A percentile compares a stretch with the other conserved stretches of the same genome.
These are phyloP conservation scores for Orbilia oligospora DNA, from an alignment of 2,329 filamentous ascomycete genomes.

Conservation along the genomic window DNA sequence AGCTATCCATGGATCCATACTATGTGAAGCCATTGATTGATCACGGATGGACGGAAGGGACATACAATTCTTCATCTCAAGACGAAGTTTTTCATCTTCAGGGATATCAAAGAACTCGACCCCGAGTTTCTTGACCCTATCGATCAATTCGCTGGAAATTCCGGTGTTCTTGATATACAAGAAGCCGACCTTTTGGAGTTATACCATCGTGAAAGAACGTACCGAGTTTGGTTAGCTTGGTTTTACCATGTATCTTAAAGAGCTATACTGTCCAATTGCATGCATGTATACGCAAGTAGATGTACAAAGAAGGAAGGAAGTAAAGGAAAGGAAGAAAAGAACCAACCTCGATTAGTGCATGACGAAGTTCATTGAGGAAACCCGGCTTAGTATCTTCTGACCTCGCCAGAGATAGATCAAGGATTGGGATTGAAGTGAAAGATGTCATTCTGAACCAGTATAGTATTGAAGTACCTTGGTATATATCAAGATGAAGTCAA, in stretches of 20 bases:
- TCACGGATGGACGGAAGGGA: no score
- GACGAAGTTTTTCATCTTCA: slow-evolving; percentile 78
- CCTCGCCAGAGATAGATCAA: slow-evolving; percentile 79
- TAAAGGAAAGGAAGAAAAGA: not conserved
- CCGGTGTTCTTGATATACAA: slow-evolving; percentile 86
- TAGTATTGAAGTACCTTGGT: no score
- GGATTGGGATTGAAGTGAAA: slow-evolving; percentile 82
- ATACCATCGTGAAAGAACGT: not conserved
- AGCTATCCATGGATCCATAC: no score
- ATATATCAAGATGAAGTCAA: no score
- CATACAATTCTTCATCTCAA: slow-evolving; percentile 65
- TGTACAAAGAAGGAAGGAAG: not conserved
- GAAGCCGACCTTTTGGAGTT: slow-evolving; percentile 76
- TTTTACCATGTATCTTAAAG: not conserved
- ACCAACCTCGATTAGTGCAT: slow-evolving; percentile 78
- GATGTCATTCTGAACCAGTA: slow-evolving; percentile 66
- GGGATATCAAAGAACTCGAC: slow-evolving; percentile 83
- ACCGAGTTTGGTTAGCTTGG: slow-evolving; percentile 7
- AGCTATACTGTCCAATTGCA: not conserved
- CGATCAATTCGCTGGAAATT: slow-evolving; percentile 76
- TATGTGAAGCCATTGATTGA: no score
- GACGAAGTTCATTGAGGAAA: slow-evolving; percentile 79
- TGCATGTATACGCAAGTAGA: not conserved
- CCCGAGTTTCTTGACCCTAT: slow-evolving; percentile 77
- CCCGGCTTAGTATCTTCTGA: slow-evolving; percentile 77